Conservation (phyloP, 257 asterid species). For the Agastache rugosa region DNA sequence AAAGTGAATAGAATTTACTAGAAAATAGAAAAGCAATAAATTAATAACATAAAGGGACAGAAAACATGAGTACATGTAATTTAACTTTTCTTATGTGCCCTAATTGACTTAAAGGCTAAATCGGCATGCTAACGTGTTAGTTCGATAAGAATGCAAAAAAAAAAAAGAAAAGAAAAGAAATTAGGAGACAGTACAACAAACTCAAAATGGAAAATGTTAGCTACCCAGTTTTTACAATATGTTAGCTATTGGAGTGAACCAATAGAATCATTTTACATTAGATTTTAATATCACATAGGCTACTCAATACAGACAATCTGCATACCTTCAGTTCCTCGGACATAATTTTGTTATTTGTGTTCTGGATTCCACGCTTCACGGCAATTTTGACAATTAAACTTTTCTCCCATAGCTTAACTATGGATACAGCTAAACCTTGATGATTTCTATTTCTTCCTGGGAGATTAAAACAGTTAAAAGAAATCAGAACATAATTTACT, state of each 20-base stretch:
- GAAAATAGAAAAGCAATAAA: slow-evolving; percentile 15
- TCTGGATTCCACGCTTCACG: slow-evolving; percentile 98
- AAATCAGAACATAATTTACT: slow-evolving; percentile 23
- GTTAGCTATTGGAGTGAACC: slow-evolving; percentile 2
- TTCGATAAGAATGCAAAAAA: background rate
- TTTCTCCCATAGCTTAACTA: slow-evolving; percentile 95
- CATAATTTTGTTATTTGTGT: slow-evolving; percentile 95
- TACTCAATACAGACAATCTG: slow-evolving; percentile 26
- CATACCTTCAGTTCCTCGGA: slow-evolving; percentile 94
- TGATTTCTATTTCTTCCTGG: slow-evolving; percentile 95
- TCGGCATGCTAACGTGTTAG: slow-evolving; percentile 11
- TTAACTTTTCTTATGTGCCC: slow-evolving; percentile 15
- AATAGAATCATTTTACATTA: background rate
- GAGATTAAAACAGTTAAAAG: slow-evolving; percentile 34
- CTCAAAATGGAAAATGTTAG: slow-evolving; percentile 13
- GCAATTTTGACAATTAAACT: slow-evolving; percentile 96
- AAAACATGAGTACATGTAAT: background rate
- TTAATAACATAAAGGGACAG: background rate
- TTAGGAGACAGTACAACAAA: background rate
- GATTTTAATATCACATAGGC: background rate
- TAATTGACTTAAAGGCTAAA: slow-evolving; percentile 17
- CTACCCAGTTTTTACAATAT: slow-evolving; percentile 18
- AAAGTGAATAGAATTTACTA: slow-evolving; percentile 13
- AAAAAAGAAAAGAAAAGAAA: too few species aligned
- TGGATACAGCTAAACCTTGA: slow-evolving; percentile 92